These are phyloP conservation scores for Apiotrichum gracile DNA, from an alignment of 1,284 basidiomycete species.

Conservation along the genomic window DNA sequence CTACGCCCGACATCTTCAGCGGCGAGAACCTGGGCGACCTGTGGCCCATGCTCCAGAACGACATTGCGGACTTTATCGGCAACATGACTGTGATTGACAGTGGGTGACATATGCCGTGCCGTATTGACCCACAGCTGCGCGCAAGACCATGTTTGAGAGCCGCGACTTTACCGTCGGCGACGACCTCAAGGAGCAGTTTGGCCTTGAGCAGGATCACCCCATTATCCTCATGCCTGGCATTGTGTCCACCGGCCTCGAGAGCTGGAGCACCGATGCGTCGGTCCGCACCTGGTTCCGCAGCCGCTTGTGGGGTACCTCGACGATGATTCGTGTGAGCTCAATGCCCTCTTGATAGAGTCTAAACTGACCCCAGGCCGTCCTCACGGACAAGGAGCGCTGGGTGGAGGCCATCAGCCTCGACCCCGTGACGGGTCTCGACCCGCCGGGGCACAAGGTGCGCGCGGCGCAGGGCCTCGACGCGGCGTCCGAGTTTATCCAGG, in stretches of 20 bases:
- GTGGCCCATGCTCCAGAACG: constrained; percentile 33
- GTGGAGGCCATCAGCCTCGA: constrained; percentile 85
- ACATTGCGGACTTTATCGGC: constrained; percentile 34
- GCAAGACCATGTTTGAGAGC: constrained; percentile 66
- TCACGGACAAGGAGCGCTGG: constrained; percentile 79
- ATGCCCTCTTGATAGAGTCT: too few relatives aligned
- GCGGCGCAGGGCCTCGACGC: constrained; percentile 72
- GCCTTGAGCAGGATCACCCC: constrained; percentile 66
- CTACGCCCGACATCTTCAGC: constrained; percentile 15
- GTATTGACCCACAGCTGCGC: constrained; percentile 58
- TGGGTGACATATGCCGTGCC: constrained; percentile 3
- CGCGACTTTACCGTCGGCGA: constrained; percentile 83
- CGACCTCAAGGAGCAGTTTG: constrained; percentile 57
- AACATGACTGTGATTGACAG: constrained; percentile 41
- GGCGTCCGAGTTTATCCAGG: constrained; percentile 79
- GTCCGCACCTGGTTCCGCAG: constrained; percentile 47
- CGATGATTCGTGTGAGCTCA: constrained; percentile 1
- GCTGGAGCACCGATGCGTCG: constrained; percentile 40
- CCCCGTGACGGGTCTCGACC: constrained; percentile 84
- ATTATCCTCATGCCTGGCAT: constrained; percentile 72
- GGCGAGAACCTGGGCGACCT: constrained; percentile 25
- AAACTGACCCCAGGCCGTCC: constrained; percentile 48
- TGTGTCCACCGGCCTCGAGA: constrained; percentile 45
- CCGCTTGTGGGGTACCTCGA: constrained; percentile 36
- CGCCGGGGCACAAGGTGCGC: constrained; percentile 78